phyloP scores from a whole-genome alignment of 164 flowering plant species.

The Paratinospora sagittata region DNA sequence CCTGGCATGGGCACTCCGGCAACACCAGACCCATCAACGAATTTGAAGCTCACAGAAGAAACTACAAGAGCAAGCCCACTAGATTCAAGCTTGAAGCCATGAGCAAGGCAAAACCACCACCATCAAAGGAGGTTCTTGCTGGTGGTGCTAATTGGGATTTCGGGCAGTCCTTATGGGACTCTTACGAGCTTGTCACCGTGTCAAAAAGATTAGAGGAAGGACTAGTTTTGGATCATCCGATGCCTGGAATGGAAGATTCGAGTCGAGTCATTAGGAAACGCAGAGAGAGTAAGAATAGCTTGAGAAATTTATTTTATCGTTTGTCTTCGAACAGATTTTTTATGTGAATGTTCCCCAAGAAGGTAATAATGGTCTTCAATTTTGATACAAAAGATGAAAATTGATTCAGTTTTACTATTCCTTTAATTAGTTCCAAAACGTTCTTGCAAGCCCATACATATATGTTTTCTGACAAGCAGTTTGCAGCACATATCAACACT shows the following conservation, averaged over 20 bases:
- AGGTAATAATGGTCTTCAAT: slow-evolving; percentile 8
- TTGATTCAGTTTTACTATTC: background rate
- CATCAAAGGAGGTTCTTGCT: slow-evolving; percentile 1
- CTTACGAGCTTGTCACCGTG: slow-evolving; percentile 75
- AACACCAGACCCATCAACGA: slow-evolving; percentile 38
- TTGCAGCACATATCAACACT: too few relatives aligned
- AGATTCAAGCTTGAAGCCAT: slow-evolving; percentile 78
- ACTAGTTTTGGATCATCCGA: slow-evolving; percentile 35
- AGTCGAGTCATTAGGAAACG: slow-evolving; percentile 20
- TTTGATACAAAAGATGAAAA: slow-evolving; percentile 14
- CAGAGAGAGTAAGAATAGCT: slow-evolving; percentile 67
- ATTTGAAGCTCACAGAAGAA: slow-evolving; percentile 41
- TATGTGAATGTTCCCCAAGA: slow-evolving; percentile 15
- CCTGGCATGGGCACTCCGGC: slow-evolving; percentile 68
- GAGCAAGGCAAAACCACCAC: slow-evolving; percentile 3
- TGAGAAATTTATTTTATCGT: slow-evolving; percentile 52
- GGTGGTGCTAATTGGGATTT: slow-evolving; percentile 53
- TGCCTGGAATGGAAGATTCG: slow-evolving; percentile 13
- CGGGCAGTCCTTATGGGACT: slow-evolving; percentile 70
- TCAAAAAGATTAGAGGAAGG: slow-evolving; percentile 65
- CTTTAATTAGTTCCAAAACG: too few relatives aligned
- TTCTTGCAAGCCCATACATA: too few relatives aligned
- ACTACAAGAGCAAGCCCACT: slow-evolving; percentile 43
- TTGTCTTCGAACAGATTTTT: slow-evolving; percentile 53
- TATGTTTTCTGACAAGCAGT: too few relatives aligned